Conservation (phyloP, 306 rosid genomes). For the Adenanthera pavonina region DNA sequence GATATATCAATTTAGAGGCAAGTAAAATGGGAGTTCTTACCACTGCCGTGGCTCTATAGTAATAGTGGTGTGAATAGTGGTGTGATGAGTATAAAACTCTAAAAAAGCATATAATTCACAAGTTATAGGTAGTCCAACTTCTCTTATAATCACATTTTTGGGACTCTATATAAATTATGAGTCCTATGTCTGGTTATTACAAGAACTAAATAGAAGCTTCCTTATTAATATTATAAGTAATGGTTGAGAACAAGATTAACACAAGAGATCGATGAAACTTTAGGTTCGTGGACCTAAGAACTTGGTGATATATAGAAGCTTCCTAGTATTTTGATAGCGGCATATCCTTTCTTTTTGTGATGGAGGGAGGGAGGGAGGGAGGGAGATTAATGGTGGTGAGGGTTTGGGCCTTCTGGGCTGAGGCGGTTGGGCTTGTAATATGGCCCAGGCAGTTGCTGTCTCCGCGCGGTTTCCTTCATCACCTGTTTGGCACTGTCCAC, state of each 20-base stretch:
- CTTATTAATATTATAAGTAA: neutral
- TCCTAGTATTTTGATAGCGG: too few relatives aligned
- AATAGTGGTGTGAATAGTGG: too few relatives aligned
- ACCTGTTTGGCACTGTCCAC: conserved; percentile 40
- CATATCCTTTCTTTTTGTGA: neutral
- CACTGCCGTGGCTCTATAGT: too few relatives aligned
- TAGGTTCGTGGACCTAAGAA: too few relatives aligned
- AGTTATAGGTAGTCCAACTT: too few relatives aligned
- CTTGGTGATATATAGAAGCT: too few relatives aligned
- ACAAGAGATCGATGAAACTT: neutral
- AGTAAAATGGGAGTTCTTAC: neutral
- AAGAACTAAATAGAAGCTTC: neutral
- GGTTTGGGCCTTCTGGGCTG: conserved; percentile 60
- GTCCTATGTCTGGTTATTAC: neutral
- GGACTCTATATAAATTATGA: too few relatives aligned
- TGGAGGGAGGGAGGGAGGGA: neutral
- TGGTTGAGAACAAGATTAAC: neutral
- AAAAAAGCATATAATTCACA: too few relatives aligned
- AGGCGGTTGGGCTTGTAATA: conserved; percentile 32
- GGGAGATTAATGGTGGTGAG: conserved; percentile 48
- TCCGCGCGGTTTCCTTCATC: conserved; percentile 46
- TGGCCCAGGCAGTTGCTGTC: conserved; percentile 43
- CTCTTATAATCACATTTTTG: too few relatives aligned
- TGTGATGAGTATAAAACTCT: too few relatives aligned
- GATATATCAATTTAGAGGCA: neutral